phyloP scores from a whole-genome alignment of 1,284 basidiomycete genomes.

The Rhodotorula sp. region DNA sequence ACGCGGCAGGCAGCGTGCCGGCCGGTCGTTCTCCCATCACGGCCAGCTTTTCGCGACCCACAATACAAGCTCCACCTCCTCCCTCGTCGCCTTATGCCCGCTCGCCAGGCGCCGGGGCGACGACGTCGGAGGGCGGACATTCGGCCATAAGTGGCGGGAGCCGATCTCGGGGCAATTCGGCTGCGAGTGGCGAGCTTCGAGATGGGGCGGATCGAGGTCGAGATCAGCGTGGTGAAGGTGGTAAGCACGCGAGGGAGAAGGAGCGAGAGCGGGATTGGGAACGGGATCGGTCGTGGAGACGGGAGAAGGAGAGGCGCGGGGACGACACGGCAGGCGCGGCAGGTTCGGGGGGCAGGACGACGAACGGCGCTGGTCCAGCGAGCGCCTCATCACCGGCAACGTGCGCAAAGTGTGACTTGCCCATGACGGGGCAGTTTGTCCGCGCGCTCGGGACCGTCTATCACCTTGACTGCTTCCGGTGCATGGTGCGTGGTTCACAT shows the following conservation, averaged over 20 bases:
- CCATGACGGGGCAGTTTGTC: constrained; percentile 69
- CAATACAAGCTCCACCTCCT: not conserved
- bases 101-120: not conserved
- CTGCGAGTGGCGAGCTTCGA: not conserved
- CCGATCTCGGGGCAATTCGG: constrained; percentile 12
- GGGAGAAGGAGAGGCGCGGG: constrained; percentile 10
- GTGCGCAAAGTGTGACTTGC: constrained; percentile 43
- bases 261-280: not conserved
- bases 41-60: not conserved
- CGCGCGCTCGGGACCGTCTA: constrained; percentile 91
- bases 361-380: not conserved
- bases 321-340: not conserved
- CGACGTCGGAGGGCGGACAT: not conserved
- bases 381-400: constrained; percentile 3
- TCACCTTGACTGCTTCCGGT: constrained; percentile 95
- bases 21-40: constrained; percentile 9
- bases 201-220: not conserved
- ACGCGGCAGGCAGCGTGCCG: not conserved
- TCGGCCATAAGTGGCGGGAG: not conserved
- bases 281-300: constrained; percentile 1
- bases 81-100: not conserved
- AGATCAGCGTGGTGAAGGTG: no score
- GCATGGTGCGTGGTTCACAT: constrained; percentile 63
- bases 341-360: constrained; percentile 12
- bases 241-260: constrained; percentile 5